phyloP scores from a whole-genome alignment of 805 yeast species.

The Teunomyces pallodes region DNA sequence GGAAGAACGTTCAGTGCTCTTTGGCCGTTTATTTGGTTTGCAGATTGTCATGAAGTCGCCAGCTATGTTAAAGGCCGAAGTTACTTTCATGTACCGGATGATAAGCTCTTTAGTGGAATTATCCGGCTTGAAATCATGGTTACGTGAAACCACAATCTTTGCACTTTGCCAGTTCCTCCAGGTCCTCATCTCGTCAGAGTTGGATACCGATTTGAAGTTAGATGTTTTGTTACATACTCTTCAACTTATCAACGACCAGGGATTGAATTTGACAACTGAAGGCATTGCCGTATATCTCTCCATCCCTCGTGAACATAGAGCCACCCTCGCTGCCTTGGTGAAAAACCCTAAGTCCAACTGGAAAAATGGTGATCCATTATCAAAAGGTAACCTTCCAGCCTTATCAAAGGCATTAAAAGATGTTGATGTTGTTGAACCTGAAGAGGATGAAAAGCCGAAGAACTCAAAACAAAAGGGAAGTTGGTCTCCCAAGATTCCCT shows the following conservation, averaged over 20 bases:
- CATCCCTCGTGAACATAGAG: conserved; percentile 35
- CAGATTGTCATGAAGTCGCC: conserved; percentile 62
- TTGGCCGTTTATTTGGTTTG: conserved; percentile 83
- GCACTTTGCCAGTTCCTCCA: conserved; percentile 57
- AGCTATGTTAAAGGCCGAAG: conserved; percentile 16
- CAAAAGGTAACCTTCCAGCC: conserved; percentile 61
- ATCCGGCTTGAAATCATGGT: conserved; percentile 72
- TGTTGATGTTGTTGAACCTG: conserved; percentile 39
- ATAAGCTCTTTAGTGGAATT: conserved; percentile 52
- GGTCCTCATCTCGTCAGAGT: conserved; percentile 5
- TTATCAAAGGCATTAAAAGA: conserved; percentile 67
- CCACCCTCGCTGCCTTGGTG: conserved; percentile 8
- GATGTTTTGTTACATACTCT: conserved; percentile 33
- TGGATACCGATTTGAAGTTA: conserved; percentile 16
- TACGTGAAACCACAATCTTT: conserved; percentile 75
- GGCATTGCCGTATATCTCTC: conserved; percentile 72
- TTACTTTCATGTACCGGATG: conserved; percentile 37
- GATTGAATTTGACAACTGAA: conserved; percentile 67
- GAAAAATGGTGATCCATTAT: conserved; percentile 72
- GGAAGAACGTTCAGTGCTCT: conserved; percentile 73
- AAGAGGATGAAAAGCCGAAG: conserved; percentile 21
- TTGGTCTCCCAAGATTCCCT: conserved; percentile 76
- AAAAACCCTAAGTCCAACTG: conserved; percentile 41
- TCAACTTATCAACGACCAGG: conserved; percentile 45
- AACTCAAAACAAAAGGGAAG: conserved; percentile 54